These are phyloP conservation scores for Tetrastigma voinierianum DNA, from an alignment of 164 flowering plant genomes.

Conservation along the genomic window DNA sequence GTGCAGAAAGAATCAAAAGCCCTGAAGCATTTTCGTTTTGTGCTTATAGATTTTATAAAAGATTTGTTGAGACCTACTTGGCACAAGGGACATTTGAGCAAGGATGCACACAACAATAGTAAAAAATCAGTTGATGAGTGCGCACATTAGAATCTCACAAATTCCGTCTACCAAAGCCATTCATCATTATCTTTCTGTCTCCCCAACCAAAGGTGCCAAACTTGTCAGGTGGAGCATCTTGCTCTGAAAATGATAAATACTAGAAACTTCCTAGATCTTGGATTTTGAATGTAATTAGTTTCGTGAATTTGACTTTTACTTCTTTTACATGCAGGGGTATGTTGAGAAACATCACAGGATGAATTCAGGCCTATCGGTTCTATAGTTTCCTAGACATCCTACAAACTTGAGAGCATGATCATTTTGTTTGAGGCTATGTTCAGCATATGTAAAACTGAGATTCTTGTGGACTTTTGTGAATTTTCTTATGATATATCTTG, in stretches of 20 bases:
- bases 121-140: constrained; percentile 82
- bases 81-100: constrained; percentile 75
- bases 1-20: constrained; percentile 48
- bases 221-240: constrained; percentile 72
- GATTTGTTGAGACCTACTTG: constrained; percentile 80
- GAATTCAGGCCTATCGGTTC: constrained; percentile 11
- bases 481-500: background rate
- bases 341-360: constrained; percentile 47
- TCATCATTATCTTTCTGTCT: constrained; percentile 62
- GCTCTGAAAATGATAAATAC: constrained; percentile 1
- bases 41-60: constrained; percentile 72
- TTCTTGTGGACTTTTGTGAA: background rate
- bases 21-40: constrained; percentile 54
- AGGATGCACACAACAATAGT: constrained; percentile 87
- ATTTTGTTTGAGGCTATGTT: constrained; percentile 5
- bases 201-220: constrained; percentile 64
- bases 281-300: background rate
- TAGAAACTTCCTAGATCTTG: background rate
- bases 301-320: constrained; percentile 11
- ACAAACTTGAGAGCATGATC: constrained; percentile 6
- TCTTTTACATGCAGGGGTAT: constrained; percentile 70
- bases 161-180: constrained; percentile 50
- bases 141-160: constrained; percentile 53
- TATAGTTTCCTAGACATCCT: constrained; percentile 10
- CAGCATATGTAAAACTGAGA: background rate